Base-by-base conservation (phyloP, 805 yeast genomes). In the Suhomyces sp. region DNA sequence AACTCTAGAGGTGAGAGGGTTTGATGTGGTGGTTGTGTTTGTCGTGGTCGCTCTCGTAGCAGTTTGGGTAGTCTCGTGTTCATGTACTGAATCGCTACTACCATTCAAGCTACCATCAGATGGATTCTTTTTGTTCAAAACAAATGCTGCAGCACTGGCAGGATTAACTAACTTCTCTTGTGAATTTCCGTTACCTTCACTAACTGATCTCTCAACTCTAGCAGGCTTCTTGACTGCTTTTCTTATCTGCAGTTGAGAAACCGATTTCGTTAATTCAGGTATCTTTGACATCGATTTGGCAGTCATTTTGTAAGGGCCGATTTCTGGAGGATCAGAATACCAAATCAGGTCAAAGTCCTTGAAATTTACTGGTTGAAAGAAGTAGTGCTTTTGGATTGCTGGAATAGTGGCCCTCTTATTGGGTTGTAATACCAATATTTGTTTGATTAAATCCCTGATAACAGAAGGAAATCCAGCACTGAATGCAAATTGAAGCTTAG, bases 211-310 rank as follows among this genome's bases (percentile, higher is more conserved):
- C 12, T 25, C 34, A 5, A 32, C 21, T 19, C 24, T 39, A 8
- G 35, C 27, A 13, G 35, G 23, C 8, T 25, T 43, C 29, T 38
- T 39, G 19, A 18, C 31, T 11, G 42, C 27, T 25, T 38, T 46
- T 35, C 26, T 37, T 10, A 41, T 31, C 15, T 44, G 52, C 25
- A 48, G 43, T 31, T 39, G 50, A 4, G 53, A 36, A 11, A 40
- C 31, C 11, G 50, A 20, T 28, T 45, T 47, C 7, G 39, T 19
- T 18, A 54, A 30, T 27, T 61, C 59, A 0, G 91, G 88, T 24
- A 83, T 68, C 22, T 85, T 82, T 62, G 80, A 75, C 93, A 85
- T 84, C 1, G 91, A 76, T 50, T 80, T 79, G 0, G 93, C 93
- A 34, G 75, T 74, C 58, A 85, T 70, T 40, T 81, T 83, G 51